Percentiles rank a stretch among this genome's conserved stretches.
Conservation (phyloP, 768 basidiomycete genomes). For the Suillus tomentosus region DNA sequence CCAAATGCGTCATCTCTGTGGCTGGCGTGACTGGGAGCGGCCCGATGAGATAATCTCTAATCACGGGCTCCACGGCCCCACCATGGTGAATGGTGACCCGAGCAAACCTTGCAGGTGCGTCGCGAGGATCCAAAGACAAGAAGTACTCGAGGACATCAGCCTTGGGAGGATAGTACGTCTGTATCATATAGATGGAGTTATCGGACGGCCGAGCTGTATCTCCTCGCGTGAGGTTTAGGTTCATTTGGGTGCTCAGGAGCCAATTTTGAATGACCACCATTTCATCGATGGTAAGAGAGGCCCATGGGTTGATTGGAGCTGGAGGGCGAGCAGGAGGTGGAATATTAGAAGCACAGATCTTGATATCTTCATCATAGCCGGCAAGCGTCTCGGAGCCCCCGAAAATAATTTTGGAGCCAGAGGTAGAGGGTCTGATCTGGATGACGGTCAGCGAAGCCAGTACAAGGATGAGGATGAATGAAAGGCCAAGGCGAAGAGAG, state of each 20-base stretch:
- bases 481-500: conserved; percentile 18
- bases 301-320: conserved; percentile 51
- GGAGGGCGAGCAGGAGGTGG: conserved; percentile 41
- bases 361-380: conserved; percentile 18
- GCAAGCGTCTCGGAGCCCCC: background rate
- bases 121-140: conserved; percentile 29
- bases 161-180: conserved; percentile 52
- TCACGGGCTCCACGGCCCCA: conserved; percentile 38
- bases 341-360: conserved; percentile 37
- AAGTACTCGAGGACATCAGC: conserved; percentile 48
- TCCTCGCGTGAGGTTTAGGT: conserved; percentile 50
- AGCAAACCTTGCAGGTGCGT: conserved; percentile 43
- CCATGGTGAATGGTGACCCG: conserved; percentile 55
- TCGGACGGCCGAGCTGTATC: conserved; percentile 40
- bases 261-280: conserved; percentile 46
- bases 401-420: conserved; percentile 6
- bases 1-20: conserved; percentile 44
- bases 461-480: conserved; percentile 18
- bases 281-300: conserved; percentile 48
- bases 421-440: conserved; percentile 7
- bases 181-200: conserved; percentile 54
- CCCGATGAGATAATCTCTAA: conserved; percentile 59
- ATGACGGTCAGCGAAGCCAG: conserved; percentile 17
- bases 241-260: conserved; percentile 42
- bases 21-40: conserved; percentile 49